Percentiles rank a stretch among this genome's conserved stretches.
Evolutionary conservation across 371 early-diverging fungal genomes (phyloP).

Genomic region (Umbelopsis sp.): DNA sequence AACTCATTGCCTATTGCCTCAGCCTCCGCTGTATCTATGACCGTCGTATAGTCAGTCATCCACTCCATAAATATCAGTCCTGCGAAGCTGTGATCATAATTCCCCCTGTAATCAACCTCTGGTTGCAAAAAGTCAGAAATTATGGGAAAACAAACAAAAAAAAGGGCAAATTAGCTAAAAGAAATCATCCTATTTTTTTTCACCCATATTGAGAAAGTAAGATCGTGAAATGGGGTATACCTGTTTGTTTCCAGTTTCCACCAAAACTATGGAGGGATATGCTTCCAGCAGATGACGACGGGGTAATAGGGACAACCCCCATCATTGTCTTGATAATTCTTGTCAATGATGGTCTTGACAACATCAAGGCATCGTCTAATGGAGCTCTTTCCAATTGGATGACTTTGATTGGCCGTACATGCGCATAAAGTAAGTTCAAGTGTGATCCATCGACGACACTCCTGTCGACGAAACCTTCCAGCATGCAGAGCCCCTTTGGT

Average conservation of each 20-base stretch:
- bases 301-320: constrained; percentile 33
- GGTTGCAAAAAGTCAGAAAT: not conserved
- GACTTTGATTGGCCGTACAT: constrained; percentile 7
- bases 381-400: constrained; percentile 2
- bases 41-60: constrained; percentile 65
- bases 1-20: constrained; percentile 57
- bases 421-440: constrained; percentile 13
- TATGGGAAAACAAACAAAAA: too few species aligned
- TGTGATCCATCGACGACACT: constrained; percentile 14
- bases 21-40: constrained; percentile 63
- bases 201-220: too few species aligned
- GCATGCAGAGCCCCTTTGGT: constrained; percentile 44
- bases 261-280: not conserved
- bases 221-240: not conserved
- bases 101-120: not conserved
- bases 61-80: constrained; percentile 41
- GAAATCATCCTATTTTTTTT: too few species aligned
- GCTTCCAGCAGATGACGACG: constrained; percentile 26
- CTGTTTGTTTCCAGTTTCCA: constrained; percentile 2
- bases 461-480: constrained; percentile 31
- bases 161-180: too few species aligned
- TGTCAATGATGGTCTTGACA: not conserved
- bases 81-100: not conserved
- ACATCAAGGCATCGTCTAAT: not conserved
- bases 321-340: constrained; percentile 10